Evolutionary conservation across 768 basidiomycete genomes (phyloP).

Genomic region (Pleurotus tuber-regium): DNA sequence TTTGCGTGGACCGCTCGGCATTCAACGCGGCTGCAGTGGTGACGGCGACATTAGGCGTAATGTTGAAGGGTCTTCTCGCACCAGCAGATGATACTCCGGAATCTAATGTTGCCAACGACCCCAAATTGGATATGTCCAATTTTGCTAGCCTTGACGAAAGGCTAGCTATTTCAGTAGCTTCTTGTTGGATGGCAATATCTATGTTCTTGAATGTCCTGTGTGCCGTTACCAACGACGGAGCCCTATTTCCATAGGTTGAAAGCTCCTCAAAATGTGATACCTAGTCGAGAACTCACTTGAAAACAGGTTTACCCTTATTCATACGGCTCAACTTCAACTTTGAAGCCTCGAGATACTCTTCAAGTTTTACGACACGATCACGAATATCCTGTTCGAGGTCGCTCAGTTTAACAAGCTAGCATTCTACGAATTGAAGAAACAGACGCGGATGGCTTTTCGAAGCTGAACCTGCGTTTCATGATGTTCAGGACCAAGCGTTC

Average conservation of each 20-base stretch:
- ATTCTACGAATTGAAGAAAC: constrained; percentile 19
- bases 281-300: constrained; percentile 47
- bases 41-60: constrained; percentile 65
- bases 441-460: constrained; percentile 67
- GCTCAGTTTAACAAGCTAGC: background rate
- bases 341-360: constrained; percentile 63
- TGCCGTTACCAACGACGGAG: constrained; percentile 83
- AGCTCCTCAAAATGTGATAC: background rate
- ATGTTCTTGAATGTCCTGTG: constrained; percentile 86
- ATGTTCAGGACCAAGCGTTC: constrained; percentile 88
- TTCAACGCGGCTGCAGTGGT: constrained; percentile 82
- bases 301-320: constrained; percentile 55
- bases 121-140: constrained; percentile 41
- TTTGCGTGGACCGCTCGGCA: constrained; percentile 71
- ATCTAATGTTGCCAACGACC: constrained; percentile 25
- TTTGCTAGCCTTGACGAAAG: constrained; percentile 53
- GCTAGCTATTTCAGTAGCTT: constrained; percentile 48
- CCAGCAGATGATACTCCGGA: background rate
- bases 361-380: constrained; percentile 76
- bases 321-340: constrained; percentile 68
- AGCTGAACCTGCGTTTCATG: constrained; percentile 78
- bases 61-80: constrained; percentile 34
- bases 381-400: constrained; percentile 50
- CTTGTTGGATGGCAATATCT: constrained; percentile 65
- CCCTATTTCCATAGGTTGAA: constrained; percentile 37